Evolutionary conservation across 306 rosid genomes (phyloP).

Genomic region (Carpinus viminea): DNA sequence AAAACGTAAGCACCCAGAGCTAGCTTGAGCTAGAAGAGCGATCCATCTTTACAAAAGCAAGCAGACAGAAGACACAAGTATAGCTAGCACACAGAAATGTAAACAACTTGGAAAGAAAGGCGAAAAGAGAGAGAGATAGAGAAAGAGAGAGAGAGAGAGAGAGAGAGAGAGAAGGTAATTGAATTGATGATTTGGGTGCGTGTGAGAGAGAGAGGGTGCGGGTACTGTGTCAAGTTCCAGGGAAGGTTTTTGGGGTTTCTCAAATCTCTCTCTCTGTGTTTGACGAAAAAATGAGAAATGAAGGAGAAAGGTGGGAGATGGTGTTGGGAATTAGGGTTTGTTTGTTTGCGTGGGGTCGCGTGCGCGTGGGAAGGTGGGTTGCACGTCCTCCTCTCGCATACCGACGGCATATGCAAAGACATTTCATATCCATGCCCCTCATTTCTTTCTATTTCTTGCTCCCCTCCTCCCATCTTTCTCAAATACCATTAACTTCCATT

Average conservation of each 20-base stretch:
- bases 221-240: conserved; percentile 5
- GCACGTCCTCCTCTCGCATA: conserved; percentile 34
- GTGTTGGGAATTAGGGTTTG: conserved; percentile 44
- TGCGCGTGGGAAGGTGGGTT: conserved; percentile 45
- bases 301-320: conserved; percentile 4
- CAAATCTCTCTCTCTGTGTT: neutral
- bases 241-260: neutral
- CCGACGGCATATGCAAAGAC: neutral
- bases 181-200: neutral
- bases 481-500: neutral
- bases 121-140: neutral
- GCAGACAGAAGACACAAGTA: neutral
- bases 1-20: neutral
- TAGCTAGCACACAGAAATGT: neutral
- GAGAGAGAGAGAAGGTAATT: neutral
- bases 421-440: neutral
- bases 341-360: conserved; percentile 39
- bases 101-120: neutral
- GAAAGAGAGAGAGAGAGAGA: neutral
- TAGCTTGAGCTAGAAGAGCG: neutral
- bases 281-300: conserved; percentile 1
- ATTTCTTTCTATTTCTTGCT: neutral
- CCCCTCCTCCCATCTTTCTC: neutral
- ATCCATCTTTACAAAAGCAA: neutral
- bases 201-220: neutral